Evolutionary conservation across 2,329 filamentous ascomycete species (phyloP), one percentile per base, ranked within the genome.

Genomic region (Seiridium cupressi): DNA sequence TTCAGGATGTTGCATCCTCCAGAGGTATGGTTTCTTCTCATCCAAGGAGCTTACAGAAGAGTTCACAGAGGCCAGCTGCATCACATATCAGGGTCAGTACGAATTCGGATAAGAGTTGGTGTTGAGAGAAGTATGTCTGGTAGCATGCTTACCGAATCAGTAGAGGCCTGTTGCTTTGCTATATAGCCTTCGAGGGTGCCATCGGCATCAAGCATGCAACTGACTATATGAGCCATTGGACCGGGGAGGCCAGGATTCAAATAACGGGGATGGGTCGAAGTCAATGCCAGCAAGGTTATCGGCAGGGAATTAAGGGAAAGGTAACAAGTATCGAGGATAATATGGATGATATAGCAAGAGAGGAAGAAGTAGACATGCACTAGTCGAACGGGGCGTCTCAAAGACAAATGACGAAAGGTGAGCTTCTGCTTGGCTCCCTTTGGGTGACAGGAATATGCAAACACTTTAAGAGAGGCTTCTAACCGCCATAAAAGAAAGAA

Each of bases 191-290:
- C 76, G 62, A 76, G 66, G 47, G 77, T 77, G 62, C 74, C 70
- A 67, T 82, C 80, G 61, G 72, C 70, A 67, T 81, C 78, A 65
- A 81, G 75, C 75, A 88, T 79, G 71, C 84, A 86, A 67, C 77
- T 81, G 71, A 81, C 83, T 73, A 88, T 87, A 73, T 88, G 85
- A 74, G 84, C 83, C 85, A 88, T 73, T 72, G 64, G 61, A 64
- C 66, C 68, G 68, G 69, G 67, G 67, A 63, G 67, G 64, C 54
- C 67, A 63, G 59, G 62, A 59, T 62, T 62, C 31, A 53, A 32
- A 11, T 4, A 36, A 57, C 26, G 26, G 55, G 55, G 42, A 47
- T 44, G 32, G 55, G 42, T 48, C 38, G 7, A 42, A 31, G 51
- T 55, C 51, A 55, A 55, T 42, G 51, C 51, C 51, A 36, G 26